Base-by-base conservation (phyloP, 768 basidiomycete species). In the Rossbeevera mucosa region DNA sequence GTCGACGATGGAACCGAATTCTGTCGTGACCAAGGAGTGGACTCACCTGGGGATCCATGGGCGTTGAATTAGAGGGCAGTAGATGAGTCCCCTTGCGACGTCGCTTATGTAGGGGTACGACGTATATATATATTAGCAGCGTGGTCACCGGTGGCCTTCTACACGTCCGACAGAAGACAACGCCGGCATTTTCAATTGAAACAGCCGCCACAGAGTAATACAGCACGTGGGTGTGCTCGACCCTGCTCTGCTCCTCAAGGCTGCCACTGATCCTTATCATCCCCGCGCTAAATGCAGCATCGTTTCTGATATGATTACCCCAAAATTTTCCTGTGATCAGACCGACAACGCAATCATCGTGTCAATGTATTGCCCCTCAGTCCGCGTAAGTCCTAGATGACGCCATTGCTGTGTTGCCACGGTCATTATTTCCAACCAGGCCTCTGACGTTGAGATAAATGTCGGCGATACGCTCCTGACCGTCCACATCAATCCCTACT, bases 401-500 rank as follows among this genome's bases (percentile, higher is more conserved):
- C 25, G 51, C 14, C 14, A 54, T 44, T 45, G 20, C 30, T 5
- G 29, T 30, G 38, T 41, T 46, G 26, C 47, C 20, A 21, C 43
- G 53, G 14, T 13, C 25, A 29, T 51, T 40, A 36, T 14, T 25
- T 6, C 40, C 18, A 38, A 7, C 79, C 28, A 92, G 90, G 88
- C 91, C 11, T 80, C 85, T 38, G 91, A 92, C 57, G 80, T 84
- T 28, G 91, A 92, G 66, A 84, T 91, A 46, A 76, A 86, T 57
- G 81, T 90, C 51, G 85, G 89, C 62, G 80, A 80, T 48, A 80
- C 80, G 24, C 68, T 86, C 44, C 76, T 92, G 64, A 83, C 81
- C 18, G 71, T 91, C 36, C 83, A 92, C 61, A 79, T 91, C 65
- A 88, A 87, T 53, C 91, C 91, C 2, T 94, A 92, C 64, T 93